Base-by-base conservation (phyloP, 306 rosid genomes). In the Medicago lupulina region DNA sequence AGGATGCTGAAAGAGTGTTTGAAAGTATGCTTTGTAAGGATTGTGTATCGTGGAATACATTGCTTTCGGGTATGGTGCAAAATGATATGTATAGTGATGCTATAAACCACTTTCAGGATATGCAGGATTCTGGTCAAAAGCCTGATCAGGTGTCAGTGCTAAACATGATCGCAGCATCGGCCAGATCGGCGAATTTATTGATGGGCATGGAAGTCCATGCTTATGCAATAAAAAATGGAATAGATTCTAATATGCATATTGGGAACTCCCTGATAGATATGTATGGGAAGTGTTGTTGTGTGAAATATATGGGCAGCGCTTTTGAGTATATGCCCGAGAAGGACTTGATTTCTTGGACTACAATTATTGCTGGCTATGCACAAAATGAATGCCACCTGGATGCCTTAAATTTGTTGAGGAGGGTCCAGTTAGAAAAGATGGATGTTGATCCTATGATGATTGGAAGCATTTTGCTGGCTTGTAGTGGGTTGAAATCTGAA, bases 321-420 rank as follows among this genome's bases (percentile, higher is more conserved):
- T 91, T 91, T 75, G 85, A 83, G 17, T 68, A 55, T 60, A 81
- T 89, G 86, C 76, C 61, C 11, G 62, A 51, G 16, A 89, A 82
- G 28, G 97, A 91, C 77, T 66, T 79, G 55, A 79, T 91, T 78
- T 87, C 97, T 40, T 91, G 97, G 92, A 86, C 97, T 63, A 87
- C 97, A 36, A 75, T 85, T 50, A 87, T 89, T 9, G 78, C 95
- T 66, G 97, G 97, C 67, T 89, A 80, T 80, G 88, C 92, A 23
- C 90, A 89, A 77, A 89, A 82, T 76, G 79, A 74, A 80, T 73
- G 77, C 63, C 82, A 84, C 61, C 40, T 28, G 14, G 79, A 38
- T 40, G 87, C 91, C 74, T 78, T 89, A 13, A 80, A 87, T 73
- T 66, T 87, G 72, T 89, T 85, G 75, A 59, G 44, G 66, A 76